Evolutionary conservation across 1,139 yeast species (phyloP), one percentile per base, ranked within the genome.

Genomic region (Pneumocystis canis): DNA sequence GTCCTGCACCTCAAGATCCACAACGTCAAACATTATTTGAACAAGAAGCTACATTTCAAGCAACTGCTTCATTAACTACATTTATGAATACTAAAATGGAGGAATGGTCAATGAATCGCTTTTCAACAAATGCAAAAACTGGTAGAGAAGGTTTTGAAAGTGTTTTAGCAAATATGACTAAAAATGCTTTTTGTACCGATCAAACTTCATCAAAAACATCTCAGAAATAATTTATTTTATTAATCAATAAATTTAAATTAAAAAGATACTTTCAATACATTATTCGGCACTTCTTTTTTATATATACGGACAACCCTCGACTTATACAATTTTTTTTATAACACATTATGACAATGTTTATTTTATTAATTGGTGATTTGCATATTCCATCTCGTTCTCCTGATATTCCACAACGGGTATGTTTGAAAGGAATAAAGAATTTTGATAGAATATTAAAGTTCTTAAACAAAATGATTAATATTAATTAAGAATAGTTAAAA

Each of bases 81-180:
- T 74, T 90, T 3, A 87, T 95, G 73, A 87, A 84, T 71, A 85
- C 54, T 11, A 47, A 86, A 73, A 78, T 92, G 67, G 98, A 92
- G 73, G 94, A 88, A 61, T 92, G 96, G 95, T 83, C 92, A 0
- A 85, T 89, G 3, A 89, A 87, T 70, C 78, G 97, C 71, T 92
- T 90, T 74, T 83, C 84, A 57, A 95, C 87, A 71, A 92, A 92
- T 73, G 97, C 97, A 6, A 76, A 75, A 63, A 82, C 82, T 67
- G 98, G 97, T 31, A 85, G 83, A 68, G 70, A 76, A 39, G 98
- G 97, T 0, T 90, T 92, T 71, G 97, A 90, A 68, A 75, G 82
- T 5, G 96, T 90, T 5, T 77, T 90, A 16, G 65, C 61, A 28
- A 39, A 33, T 25, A 53, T 54, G 30, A 18, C 40, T 16, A 18